Percentiles rank a stretch among this genome's conserved stretches.
Evolutionary conservation across 306 rosid genomes (phyloP).

Genomic region (Abrus pulchellus): DNA sequence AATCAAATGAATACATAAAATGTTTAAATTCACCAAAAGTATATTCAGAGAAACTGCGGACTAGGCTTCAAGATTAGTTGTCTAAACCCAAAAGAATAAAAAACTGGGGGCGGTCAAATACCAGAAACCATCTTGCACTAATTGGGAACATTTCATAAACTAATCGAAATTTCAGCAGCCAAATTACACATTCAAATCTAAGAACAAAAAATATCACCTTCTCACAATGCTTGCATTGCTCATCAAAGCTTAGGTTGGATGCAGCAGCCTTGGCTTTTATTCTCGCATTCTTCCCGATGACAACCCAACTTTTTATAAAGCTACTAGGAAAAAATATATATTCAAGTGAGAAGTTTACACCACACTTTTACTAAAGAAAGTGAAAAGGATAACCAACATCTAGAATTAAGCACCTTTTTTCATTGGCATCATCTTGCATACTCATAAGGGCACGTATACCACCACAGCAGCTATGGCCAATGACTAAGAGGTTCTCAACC

Average conservation of each 20-base stretch:
- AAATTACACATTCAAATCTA: slow-evolving; percentile 25
- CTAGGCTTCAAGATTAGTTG: slow-evolving; percentile 13
- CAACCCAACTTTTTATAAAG: slow-evolving; percentile 87
- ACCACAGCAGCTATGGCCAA: slow-evolving; percentile 99
- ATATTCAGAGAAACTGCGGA: slow-evolving; percentile 1
- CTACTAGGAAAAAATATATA: slow-evolving; percentile 49
- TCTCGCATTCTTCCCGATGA: slow-evolving; percentile 79
- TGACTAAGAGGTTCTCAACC: slow-evolving; percentile 88
- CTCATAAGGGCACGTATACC: slow-evolving; percentile 98
- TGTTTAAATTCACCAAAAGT: background rate
- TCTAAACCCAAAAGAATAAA: background rate
- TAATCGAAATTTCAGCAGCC: slow-evolving; percentile 30
- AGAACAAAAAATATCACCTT: slow-evolving; percentile 63
- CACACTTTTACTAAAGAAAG: slow-evolving; percentile 17
- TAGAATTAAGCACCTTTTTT: slow-evolving; percentile 61
- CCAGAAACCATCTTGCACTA: slow-evolving; percentile 23
- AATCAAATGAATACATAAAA: slow-evolving; percentile 8
- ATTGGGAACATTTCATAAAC: background rate
- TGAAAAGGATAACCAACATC: slow-evolving; percentile 37
- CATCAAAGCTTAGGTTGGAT: slow-evolving; percentile 78
- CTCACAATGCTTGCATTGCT: slow-evolving; percentile 90
- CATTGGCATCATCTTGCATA: slow-evolving; percentile 70
- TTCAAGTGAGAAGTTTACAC: slow-evolving; percentile 45
- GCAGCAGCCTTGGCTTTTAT: slow-evolving; percentile 73
- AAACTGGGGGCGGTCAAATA: background rate